These are phyloP conservation scores for Aspergillus sclerotiicarbonarius DNA, from an alignment of 495 filamentous ascomycete genomes.

Conservation along the genomic window DNA sequence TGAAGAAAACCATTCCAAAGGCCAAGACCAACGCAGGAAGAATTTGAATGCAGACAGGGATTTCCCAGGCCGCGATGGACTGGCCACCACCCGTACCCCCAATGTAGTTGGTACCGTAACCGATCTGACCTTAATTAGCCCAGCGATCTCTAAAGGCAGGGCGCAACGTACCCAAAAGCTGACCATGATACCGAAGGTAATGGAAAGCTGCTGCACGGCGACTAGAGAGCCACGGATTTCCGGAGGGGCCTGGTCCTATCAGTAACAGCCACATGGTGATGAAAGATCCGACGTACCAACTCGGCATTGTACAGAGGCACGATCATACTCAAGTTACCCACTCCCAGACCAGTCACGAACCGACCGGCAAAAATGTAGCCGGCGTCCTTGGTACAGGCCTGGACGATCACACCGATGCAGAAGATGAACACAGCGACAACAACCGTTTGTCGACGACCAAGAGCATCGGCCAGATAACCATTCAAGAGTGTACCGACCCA, in stretches of 20 bases:
- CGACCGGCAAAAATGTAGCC: slow-evolving; percentile 28
- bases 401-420: slow-evolving; percentile 71
- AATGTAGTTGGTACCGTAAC: slow-evolving; percentile 47
- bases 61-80: slow-evolving; percentile 42
- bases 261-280: background rate
- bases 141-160: background rate
- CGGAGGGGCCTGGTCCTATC: slow-evolving; percentile 33
- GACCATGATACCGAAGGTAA: slow-evolving; percentile 76
- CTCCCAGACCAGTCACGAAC: slow-evolving; percentile 3
- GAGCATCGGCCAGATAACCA: slow-evolving; percentile 70
- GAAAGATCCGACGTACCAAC: slow-evolving; percentile 41
- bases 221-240: slow-evolving; percentile 65
- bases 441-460: slow-evolving; percentile 72
- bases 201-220: slow-evolving; percentile 71
- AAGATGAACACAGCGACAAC: slow-evolving; percentile 68
- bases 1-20: slow-evolving; percentile 54
- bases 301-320: slow-evolving; percentile 53
- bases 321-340: slow-evolving; percentile 4
- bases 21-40: slow-evolving; percentile 42
- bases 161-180: slow-evolving; percentile 1
- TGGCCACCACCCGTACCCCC: slow-evolving; percentile 42
- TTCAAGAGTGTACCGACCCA: slow-evolving; percentile 75
- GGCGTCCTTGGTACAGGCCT: slow-evolving; percentile 58
- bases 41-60: slow-evolving; percentile 45
- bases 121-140: slow-evolving; percentile 19